These are phyloP conservation scores for Lasiodiplodia gonubiensis DNA, from an alignment of 2,329 filamentous ascomycete genomes.

Conservation along the genomic window DNA sequence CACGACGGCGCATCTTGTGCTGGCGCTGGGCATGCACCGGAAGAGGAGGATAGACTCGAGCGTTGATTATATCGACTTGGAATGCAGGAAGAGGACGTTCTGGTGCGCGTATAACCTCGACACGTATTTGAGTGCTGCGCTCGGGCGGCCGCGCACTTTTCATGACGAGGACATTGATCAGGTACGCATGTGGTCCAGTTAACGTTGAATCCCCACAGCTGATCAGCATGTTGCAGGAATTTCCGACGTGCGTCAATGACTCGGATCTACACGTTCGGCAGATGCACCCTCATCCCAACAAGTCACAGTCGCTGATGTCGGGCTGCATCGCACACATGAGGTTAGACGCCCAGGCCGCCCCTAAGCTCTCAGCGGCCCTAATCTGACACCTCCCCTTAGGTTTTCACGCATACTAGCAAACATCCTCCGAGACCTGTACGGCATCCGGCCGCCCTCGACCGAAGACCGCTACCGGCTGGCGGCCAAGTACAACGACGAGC, in stretches of 20 bases:
- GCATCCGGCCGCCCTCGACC: constrained; percentile 44
- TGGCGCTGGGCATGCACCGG: constrained; percentile 45
- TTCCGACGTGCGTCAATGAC: constrained; percentile 44
- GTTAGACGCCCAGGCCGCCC: constrained; percentile 30
- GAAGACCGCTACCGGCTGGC: constrained; percentile 46
- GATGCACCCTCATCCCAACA: constrained; percentile 38
- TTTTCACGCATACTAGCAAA: constrained; percentile 52
- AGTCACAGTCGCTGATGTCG: constrained; percentile 50
- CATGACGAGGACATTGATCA: constrained; percentile 70
- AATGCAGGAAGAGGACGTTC: constrained; percentile 65
- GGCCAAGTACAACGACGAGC: constrained; percentile 49
- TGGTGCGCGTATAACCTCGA: constrained; percentile 69
- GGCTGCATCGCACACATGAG: constrained; percentile 54
- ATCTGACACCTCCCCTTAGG: constrained; percentile 30
- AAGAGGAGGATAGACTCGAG: constrained; percentile 27
- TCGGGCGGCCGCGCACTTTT: constrained; percentile 65
- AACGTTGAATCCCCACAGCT: constrained; percentile 41
- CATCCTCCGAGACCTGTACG: constrained; percentile 54
- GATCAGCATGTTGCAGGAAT: constrained; percentile 40
- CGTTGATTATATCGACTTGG: constrained; percentile 54
- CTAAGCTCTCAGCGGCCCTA: not conserved
- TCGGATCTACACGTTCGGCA: constrained; percentile 38
- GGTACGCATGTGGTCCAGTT: constrained; percentile 45
- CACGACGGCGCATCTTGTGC: constrained; percentile 60
- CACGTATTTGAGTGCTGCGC: constrained; percentile 66